Base-by-base conservation (phyloP, 257 asterid genomes). In the Plantago ovata region DNA sequence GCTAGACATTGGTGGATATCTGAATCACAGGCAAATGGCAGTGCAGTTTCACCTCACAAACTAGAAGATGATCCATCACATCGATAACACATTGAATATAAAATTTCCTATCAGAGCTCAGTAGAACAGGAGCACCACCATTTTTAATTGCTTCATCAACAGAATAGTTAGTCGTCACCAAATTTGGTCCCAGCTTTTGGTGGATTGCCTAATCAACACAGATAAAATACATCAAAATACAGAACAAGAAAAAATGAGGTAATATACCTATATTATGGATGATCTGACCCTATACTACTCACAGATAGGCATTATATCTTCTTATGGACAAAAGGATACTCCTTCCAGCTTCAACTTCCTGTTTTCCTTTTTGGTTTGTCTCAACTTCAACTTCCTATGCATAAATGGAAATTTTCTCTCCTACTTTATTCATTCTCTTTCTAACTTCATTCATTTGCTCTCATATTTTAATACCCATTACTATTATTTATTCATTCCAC, bases 151-250 rank as follows among this genome's bases (percentile, higher is more conserved):
- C 96, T 79, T 92, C 98, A 53, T 85, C 96, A 66, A 88, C 80
- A 38, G 95, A 88, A 73, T 65, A 88, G 68, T 79, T 86, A 45
- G 95, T 76, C 42, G 87, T 80, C 47, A 86, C 90, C 72, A 92
- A 88, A 55, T 95, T 95, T 45, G 98, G 89, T 72, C 88, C 97
- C 97, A 88, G 84, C 95, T 84, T 86, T 49, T 95, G 95, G 69
- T 91, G 95, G 96, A 91, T 91, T 71, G 86, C 86, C 98, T 92
- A 65, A 55, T 59, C 38, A 70, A 71, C 55, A 44, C 14, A 20
- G 50, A 63, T 19, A 52, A 64, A 66, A 16, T 38, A 46, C 55
- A 78, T 65, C 43, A 46, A 44, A 64, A 28, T n/a, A 59, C 46
- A 28, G 69, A 63, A 61, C 60, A 32, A 41, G 42, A 52, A 43